Evolutionary conservation across 2,329 filamentous ascomycete genomes (phyloP).

Genomic region (Colletotrichum orchidophilum): DNA sequence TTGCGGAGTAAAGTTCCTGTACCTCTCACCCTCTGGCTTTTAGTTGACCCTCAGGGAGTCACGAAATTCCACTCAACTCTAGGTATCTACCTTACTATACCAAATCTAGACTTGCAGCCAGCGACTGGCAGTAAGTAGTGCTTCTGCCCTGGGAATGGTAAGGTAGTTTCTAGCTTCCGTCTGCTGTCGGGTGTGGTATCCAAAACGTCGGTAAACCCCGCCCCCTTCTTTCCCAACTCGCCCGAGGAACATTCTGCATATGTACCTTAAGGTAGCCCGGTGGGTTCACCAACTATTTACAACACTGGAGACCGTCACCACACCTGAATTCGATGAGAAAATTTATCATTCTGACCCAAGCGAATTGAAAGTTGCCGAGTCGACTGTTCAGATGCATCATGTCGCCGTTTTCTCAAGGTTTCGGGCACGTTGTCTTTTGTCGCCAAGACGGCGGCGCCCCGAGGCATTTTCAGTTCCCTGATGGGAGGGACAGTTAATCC

Average conservation of each 20-base stretch:
- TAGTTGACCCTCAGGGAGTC: not conserved
- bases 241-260: not conserved
- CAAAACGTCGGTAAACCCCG: not conserved
- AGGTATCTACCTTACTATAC: not conserved
- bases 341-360: not conserved
- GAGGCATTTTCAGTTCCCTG: not conserved
- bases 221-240: not conserved
- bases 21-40: not conserved
- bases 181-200: not conserved
- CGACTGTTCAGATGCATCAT: not conserved
- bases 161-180: not conserved
- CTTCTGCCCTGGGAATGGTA: not conserved
- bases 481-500: conserved; percentile 3
- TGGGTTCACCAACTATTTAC: not conserved
- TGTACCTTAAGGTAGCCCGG: not conserved
- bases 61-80: not conserved
- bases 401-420: not conserved
- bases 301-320: not conserved
- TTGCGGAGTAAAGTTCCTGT: not conserved
- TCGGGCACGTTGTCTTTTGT: not conserved
- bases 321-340: not conserved
- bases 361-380: not conserved
- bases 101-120: not conserved
- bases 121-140: not conserved
- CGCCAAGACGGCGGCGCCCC: not conserved